Evolutionary conservation across 2,329 filamentous ascomycete genomes (phyloP).

Genomic region (Pleomassaria siparia): DNA sequence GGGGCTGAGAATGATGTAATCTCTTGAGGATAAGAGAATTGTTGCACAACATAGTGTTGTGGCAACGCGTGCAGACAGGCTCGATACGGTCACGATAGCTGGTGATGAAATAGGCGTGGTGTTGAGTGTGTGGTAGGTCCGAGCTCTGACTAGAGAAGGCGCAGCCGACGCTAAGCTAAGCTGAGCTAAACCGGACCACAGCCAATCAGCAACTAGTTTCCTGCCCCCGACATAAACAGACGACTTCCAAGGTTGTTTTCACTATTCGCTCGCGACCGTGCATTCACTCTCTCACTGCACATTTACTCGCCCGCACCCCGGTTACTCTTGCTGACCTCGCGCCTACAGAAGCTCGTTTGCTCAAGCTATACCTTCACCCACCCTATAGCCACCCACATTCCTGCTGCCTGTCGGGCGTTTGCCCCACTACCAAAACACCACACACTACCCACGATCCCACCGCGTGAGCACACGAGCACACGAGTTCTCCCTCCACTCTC

Average conservation of each 20-base stretch:
- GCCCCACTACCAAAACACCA: slow-evolving; percentile 11
- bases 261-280: neutral
- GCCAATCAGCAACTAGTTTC: slow-evolving; percentile 3
- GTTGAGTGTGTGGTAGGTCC: neutral
- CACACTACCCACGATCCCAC: slow-evolving; percentile 6
- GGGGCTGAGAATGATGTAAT: neutral
- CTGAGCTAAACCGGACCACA: too few species aligned
- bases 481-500: slow-evolving; percentile 9
- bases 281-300: neutral
- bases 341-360: neutral
- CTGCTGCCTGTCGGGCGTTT: slow-evolving; percentile 6
- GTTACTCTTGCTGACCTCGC: neutral
- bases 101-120: neutral
- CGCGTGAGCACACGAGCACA: slow-evolving; percentile 36
- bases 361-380: neutral
- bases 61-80: neutral
- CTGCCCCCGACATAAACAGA: slow-evolving; percentile 8
- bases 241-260: slow-evolving; percentile 7
- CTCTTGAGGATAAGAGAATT: neutral
- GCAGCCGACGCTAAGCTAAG: neutral
- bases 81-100: neutral
- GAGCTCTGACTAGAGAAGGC: neutral
- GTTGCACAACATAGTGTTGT: neutral
- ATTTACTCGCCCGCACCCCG: neutral
- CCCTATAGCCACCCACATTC: neutral